Evolutionary conservation across 2,329 filamentous ascomycete species (phyloP).

Genomic region (Rugonectria rugulosa): DNA sequence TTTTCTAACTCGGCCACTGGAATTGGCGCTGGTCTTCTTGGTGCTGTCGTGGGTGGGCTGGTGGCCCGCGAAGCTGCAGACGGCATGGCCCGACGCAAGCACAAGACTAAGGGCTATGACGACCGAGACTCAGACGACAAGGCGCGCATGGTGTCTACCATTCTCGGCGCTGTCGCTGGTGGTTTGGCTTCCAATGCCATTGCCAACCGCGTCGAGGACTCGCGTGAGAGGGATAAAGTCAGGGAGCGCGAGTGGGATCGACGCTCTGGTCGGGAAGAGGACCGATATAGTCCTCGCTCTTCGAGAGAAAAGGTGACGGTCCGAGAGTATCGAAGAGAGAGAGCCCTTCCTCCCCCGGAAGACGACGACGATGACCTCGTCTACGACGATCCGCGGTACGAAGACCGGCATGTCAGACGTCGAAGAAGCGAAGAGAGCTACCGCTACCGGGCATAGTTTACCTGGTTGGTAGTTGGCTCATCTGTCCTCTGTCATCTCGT

Average conservation of each 20-base stretch:
- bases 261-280: slow-evolving; percentile 41
- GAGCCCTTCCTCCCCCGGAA: slow-evolving; percentile 30
- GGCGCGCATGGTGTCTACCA: slow-evolving; percentile 53
- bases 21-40: slow-evolving; percentile 59
- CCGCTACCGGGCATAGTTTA: slow-evolving; percentile 29
- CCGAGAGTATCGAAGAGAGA: slow-evolving; percentile 20
- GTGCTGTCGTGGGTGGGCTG: slow-evolving; percentile 62
- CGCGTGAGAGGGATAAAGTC: slow-evolving; percentile 43
- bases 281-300: slow-evolving; percentile 25
- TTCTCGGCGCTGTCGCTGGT: slow-evolving; percentile 62
- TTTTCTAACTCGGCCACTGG: slow-evolving; percentile 59
- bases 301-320: background rate
- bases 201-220: slow-evolving; percentile 52
- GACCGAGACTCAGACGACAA: slow-evolving; percentile 39
- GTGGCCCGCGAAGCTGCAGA: slow-evolving; percentile 59
- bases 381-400: slow-evolving; percentile 40
- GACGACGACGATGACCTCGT: slow-evolving; percentile 40
- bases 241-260: slow-evolving; percentile 46
- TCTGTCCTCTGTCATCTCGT: background rate
- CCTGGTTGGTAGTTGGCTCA: background rate
- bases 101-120: slow-evolving; percentile 38
- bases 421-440: slow-evolving; percentile 38
- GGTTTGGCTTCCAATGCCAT: slow-evolving; percentile 62
- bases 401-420: slow-evolving; percentile 35
- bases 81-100: slow-evolving; percentile 45